A percentile compares a stretch with the other conserved stretches of the same genome.
phyloP scores from a whole-genome alignment of 2,329 filamentous ascomycete genomes.

The Penicillium sp. region DNA sequence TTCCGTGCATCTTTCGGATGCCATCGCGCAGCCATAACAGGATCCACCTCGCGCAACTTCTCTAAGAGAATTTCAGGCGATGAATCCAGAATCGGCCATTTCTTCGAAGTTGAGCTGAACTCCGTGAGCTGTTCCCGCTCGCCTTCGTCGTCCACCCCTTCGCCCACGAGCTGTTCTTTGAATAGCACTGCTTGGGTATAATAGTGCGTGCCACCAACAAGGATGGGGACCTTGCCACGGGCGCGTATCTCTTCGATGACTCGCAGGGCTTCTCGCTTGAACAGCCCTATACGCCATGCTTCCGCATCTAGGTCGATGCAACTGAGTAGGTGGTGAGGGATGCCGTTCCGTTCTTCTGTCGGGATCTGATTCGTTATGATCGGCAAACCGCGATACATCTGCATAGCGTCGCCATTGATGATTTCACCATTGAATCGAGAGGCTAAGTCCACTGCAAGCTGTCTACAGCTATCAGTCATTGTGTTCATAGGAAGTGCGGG shows the following conservation, averaged over 20 bases:
- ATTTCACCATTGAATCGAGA: conserved; percentile 83
- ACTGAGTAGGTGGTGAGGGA: conserved; percentile 86
- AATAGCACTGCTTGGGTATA: conserved; percentile 90
- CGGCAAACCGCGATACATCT: conserved; percentile 87
- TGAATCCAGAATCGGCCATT: conserved; percentile 70
- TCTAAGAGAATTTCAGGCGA: conserved; percentile 70
- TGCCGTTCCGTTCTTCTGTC: conserved; percentile 67
- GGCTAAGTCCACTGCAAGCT: conserved; percentile 90
- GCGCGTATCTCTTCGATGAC: conserved; percentile 75
- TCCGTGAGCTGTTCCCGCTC: conserved; percentile 25
- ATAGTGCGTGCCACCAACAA: conserved; percentile 95
- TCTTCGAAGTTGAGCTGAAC: conserved; percentile 32
- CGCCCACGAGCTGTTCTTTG: conserved; percentile 62
- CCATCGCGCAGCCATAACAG: conserved; percentile 85
- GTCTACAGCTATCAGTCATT: conserved; percentile 32
- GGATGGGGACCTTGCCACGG: conserved; percentile 77
- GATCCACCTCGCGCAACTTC: conserved; percentile 77
- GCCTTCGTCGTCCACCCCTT: conserved; percentile 28
- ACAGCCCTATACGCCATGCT: conserved; percentile 80
- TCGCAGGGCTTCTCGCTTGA: conserved; percentile 66
- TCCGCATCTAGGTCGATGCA: conserved; percentile 72
- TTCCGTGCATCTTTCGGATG: conserved; percentile 91
- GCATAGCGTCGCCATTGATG: conserved; percentile 97
- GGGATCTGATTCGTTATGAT: conserved; percentile 96
- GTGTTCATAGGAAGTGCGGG: not conserved